phyloP scores from a whole-genome alignment of 2,329 filamentous ascomycete species.

The Xylaria sp. region DNA sequence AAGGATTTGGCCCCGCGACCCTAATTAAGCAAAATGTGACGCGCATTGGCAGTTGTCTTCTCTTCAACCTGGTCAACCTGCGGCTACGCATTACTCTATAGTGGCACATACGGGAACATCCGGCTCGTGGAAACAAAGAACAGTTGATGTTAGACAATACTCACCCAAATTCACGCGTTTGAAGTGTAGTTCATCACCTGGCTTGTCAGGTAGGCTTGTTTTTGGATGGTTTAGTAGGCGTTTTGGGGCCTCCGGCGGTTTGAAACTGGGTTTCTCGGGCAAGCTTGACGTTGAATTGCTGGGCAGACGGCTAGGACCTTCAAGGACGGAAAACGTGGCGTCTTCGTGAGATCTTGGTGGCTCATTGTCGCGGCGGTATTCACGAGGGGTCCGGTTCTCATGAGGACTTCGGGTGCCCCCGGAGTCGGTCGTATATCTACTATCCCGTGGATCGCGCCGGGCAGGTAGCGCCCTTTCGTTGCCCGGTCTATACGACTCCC shows the following conservation, averaged over 20 bases:
- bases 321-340: constrained; percentile 27
- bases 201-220: constrained; percentile 6
- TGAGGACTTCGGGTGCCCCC: constrained; percentile 17
- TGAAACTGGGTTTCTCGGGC: constrained; percentile 36
- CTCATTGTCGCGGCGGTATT: constrained; percentile 31
- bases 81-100: not conserved
- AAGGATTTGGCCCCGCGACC: not conserved
- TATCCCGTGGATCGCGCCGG: constrained; percentile 36
- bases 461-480: constrained; percentile 40
- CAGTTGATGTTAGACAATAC: constrained; percentile 14
- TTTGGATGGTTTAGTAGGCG: constrained; percentile 22
- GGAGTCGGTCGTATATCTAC: constrained; percentile 7
- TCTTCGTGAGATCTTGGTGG: constrained; percentile 36
- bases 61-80: not conserved
- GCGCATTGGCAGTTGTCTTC: not conserved
- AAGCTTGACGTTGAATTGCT: constrained; percentile 27
- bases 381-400: constrained; percentile 24
- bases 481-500: constrained; percentile 35
- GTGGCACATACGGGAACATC: not conserved
- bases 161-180: constrained; percentile 38
- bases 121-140: not conserved
- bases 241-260: constrained; percentile 22
- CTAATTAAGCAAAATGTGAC: not conserved
- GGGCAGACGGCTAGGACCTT: constrained; percentile 24
- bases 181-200: constrained; percentile 18